Evolutionary conservation across 768 basidiomycete species (phyloP).

Genomic region (Hydnum rufescens): DNA sequence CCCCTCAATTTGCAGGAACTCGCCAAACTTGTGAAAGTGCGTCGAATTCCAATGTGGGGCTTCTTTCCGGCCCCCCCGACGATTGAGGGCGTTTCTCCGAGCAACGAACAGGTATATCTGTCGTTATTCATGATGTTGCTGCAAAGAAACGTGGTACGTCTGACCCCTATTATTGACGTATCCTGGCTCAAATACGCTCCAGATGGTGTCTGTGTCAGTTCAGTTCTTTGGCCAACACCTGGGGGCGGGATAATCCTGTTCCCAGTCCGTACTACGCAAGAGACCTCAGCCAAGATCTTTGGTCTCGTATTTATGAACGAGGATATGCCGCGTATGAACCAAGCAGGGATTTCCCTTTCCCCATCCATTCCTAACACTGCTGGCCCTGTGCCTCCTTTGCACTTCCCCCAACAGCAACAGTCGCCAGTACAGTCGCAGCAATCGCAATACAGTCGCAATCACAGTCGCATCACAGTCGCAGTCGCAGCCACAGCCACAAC

Average conservation of each 20-base stretch:
- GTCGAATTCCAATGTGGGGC: neutral
- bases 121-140: neutral
- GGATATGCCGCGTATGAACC: neutral
- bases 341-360: too few species aligned
- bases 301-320: neutral
- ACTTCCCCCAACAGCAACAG: too few species aligned
- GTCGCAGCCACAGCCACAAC: neutral
- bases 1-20: neutral
- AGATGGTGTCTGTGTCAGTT: neutral
- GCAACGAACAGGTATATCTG: neutral
- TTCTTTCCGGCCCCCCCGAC: neutral
- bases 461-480: neutral
- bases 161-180: too few species aligned
- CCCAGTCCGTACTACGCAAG: too few species aligned
- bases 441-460: neutral
- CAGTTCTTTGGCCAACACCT: neutral
- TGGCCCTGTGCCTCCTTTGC: too few species aligned
- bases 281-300: neutral
- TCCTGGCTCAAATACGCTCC: too few species aligned
- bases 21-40: neutral
- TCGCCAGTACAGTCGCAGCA: neutral
- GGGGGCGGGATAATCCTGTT: neutral
- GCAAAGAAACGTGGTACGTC: neutral
- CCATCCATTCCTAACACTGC: too few species aligned
- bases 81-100: neutral